phyloP scores from a whole-genome alignment of 164 flowering plant species.

The Aristolochia californica region DNA sequence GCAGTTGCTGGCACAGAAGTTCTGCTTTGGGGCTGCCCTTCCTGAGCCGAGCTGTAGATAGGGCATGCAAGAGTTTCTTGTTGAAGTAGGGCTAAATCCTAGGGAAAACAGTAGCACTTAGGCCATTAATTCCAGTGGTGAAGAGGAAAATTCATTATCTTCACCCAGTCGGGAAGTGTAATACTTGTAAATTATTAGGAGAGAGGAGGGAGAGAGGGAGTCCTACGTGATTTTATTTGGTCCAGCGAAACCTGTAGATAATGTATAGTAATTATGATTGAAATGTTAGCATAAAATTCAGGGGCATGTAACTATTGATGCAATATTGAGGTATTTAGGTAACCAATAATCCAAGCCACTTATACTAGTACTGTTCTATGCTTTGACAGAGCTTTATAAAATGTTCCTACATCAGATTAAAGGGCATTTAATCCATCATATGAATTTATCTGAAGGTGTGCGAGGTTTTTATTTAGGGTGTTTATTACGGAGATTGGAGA shows the following conservation, averaged over 20 bases:
- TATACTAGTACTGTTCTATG: background rate
- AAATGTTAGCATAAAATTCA: background rate
- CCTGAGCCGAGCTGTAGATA: background rate
- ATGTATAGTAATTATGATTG: background rate
- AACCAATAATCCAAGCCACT: background rate
- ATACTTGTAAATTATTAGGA: too few relatives aligned
- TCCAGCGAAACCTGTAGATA: background rate
- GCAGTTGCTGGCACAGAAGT: slow-evolving; percentile 29
- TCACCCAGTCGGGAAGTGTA: too few relatives aligned
- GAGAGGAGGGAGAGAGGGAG: too few relatives aligned
- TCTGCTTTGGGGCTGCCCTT: slow-evolving; percentile 13
- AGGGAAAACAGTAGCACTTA: too few relatives aligned
- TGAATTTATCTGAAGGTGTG: background rate
- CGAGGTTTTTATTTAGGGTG: background rate
- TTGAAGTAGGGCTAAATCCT: too few relatives aligned
- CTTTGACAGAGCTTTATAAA: background rate
- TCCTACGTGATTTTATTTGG: too few relatives aligned
- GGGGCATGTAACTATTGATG: background rate
- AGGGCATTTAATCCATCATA: background rate
- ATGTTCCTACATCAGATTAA: background rate
- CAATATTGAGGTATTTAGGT: background rate
- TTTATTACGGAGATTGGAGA: too few relatives aligned
- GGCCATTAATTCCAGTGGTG: too few relatives aligned
- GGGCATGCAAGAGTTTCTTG: background rate
- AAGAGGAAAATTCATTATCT: too few relatives aligned